A percentile compares a stretch with the other conserved stretches of the same genome.
Evolutionary conservation across 768 basidiomycete genomes (phyloP).

Genomic region (Psilocybe cubensis): DNA sequence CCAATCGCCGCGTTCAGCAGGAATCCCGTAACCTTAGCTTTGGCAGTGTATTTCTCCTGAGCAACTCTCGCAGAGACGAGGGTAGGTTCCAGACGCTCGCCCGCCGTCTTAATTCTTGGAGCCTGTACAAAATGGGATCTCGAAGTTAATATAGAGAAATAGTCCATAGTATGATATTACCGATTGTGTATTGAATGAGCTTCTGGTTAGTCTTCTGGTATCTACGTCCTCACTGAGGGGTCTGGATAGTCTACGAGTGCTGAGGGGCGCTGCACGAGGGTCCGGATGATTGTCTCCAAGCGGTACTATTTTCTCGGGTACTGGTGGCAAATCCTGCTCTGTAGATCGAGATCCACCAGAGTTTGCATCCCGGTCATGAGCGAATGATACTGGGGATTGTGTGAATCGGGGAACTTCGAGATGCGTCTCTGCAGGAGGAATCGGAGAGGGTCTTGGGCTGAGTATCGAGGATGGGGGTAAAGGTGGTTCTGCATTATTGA

Average conservation of each 20-base stretch:
- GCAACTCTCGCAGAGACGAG: conserved; percentile 49
- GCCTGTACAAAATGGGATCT: not conserved
- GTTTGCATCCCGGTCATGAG: too few species aligned
- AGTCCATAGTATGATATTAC: too few species aligned
- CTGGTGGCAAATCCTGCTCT: not conserved
- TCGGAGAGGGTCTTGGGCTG: too few species aligned
- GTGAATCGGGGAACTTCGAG: too few species aligned
- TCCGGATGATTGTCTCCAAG: not conserved
- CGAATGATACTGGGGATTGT: too few species aligned
- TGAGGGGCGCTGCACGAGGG: conserved; percentile 5
- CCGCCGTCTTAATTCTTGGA: conserved; percentile 39
- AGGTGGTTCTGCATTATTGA: too few species aligned
- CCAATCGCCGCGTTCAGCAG: conserved; percentile 55
- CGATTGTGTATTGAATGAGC: too few species aligned
- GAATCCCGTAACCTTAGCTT: conserved; percentile 45
- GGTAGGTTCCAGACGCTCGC: conserved; percentile 59
- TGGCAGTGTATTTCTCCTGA: conserved; percentile 46
- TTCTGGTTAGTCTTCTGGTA: too few species aligned
- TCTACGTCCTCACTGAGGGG: too few species aligned
- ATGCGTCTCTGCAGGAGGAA: too few species aligned
- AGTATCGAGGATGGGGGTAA: too few species aligned
- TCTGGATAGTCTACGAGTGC: conserved; percentile 1
- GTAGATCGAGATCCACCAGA: not conserved
- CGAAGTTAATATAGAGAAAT: not conserved
- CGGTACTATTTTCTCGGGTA: conserved; percentile 3